phyloP scores from a whole-genome alignment of 2,329 filamentous ascomycete genomes.

The Calonectria leucothoes region DNA sequence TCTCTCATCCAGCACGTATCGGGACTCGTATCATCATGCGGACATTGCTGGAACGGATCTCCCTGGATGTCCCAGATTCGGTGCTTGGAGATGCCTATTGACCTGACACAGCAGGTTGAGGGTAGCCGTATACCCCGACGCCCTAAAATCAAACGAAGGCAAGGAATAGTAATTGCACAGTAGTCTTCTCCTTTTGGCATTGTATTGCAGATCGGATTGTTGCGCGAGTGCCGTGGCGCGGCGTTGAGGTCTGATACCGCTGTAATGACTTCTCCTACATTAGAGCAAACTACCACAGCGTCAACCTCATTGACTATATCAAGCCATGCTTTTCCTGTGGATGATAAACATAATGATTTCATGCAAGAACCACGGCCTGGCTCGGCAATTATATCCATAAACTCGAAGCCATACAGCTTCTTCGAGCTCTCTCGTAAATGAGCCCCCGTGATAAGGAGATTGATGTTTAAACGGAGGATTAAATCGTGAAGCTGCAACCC shows the following conservation, averaged over 20 bases:
- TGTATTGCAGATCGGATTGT: background rate
- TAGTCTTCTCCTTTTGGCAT: background rate
- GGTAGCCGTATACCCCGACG: background rate
- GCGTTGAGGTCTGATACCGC: background rate
- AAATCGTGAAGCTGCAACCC: background rate
- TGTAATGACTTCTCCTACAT: background rate
- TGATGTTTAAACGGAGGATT: background rate
- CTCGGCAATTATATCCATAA: background rate
- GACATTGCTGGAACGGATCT: background rate
- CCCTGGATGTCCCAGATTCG: background rate
- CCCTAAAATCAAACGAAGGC: background rate
- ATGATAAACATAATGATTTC: background rate
- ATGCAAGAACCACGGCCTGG: background rate
- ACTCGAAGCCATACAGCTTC: background rate
- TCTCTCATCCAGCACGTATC: background rate
- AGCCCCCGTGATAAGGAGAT: background rate
- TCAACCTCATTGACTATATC: background rate
- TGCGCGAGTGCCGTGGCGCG: background rate
- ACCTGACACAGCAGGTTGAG: background rate
- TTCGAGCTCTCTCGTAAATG: background rate
- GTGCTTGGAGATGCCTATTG: background rate
- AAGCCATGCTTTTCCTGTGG: background rate
- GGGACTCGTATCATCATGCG: background rate
- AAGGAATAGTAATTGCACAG: background rate
- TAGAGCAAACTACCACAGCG: background rate